Percentiles rank a stretch among this genome's conserved stretches.
Evolutionary conservation across 352 stramenopile species (phyloP).

Genomic region (Hyaloperonospora brassicae): DNA sequence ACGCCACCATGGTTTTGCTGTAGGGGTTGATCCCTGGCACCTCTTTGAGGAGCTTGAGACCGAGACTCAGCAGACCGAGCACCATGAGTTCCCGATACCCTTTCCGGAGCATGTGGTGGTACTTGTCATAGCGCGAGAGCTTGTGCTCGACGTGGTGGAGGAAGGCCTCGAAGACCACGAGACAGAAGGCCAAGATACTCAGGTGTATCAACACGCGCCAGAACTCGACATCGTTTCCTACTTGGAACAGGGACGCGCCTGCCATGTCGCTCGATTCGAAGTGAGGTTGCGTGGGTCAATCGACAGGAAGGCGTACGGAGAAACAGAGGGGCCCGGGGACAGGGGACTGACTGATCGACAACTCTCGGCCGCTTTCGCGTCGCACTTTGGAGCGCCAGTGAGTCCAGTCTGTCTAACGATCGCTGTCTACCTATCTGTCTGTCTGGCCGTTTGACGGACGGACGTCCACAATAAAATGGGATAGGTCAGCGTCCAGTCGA

Average conservation of each 20-base stretch:
- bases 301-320: not conserved
- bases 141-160: constrained; percentile 47
- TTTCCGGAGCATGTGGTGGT: constrained; percentile 62
- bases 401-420: no score
- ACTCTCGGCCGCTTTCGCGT: no score
- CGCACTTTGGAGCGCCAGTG: no score
- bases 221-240: constrained; percentile 48
- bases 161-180: constrained; percentile 40
- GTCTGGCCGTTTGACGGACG: no score
- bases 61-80: constrained; percentile 46
- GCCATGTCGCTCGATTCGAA: constrained; percentile 19
- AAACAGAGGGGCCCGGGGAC: no score
- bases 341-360: no score
- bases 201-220: constrained; percentile 43
- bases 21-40: constrained; percentile 19
- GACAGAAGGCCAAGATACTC: constrained; percentile 38
- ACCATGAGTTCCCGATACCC: constrained; percentile 56
- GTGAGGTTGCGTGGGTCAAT: constrained; percentile 7
- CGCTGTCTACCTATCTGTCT: no score
- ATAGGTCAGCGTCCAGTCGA: no score
- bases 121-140: constrained; percentile 48
- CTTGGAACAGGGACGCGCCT: constrained; percentile 41
- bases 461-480: no score
- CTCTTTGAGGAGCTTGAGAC: constrained; percentile 46
- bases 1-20: constrained; percentile 35